Conservation (phyloP, 306 rosid species). For the Vigna mungo region DNA sequence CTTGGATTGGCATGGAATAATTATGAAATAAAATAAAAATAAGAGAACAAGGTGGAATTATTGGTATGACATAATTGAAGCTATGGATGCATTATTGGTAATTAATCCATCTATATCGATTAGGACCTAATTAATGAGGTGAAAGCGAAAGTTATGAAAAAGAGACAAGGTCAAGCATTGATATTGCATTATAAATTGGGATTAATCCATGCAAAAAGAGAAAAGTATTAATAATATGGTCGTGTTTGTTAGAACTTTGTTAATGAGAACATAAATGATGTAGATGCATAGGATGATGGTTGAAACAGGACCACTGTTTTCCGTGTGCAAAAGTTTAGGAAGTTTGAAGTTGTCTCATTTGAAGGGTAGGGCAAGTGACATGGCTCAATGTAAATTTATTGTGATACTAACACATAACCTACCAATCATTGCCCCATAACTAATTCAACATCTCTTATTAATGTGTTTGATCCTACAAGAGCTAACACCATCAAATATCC, state of each 20-base stretch:
- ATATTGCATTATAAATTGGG: not conserved
- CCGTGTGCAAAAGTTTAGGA: not conserved
- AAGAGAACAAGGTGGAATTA: not conserved
- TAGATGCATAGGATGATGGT: not conserved
- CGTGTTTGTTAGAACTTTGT: not conserved
- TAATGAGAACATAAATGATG: not conserved
- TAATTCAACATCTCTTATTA: conserved; percentile 10
- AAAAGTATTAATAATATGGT: not conserved
- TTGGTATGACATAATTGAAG: not conserved
- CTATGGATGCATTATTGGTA: not conserved
- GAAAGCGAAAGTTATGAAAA: not conserved
- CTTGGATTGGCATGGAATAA: not conserved
- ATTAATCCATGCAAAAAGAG: not conserved
- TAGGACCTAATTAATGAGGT: not conserved
- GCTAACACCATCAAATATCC: not conserved
- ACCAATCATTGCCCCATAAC: conserved; percentile 20
- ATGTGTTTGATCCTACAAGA: not conserved
- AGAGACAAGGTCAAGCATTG: not conserved
- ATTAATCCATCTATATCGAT: not conserved
- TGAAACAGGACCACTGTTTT: not conserved
- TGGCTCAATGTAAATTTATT: conserved; percentile 1
- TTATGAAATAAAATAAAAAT: not conserved
- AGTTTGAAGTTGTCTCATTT: conserved; percentile 20
- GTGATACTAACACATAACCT: conserved; percentile 23
- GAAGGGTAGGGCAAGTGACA: not conserved